A percentile compares a stretch with the other conserved stretches of the same genome.
Evolutionary conservation across 768 basidiomycete species (phyloP).

Genomic region (Kwoniella pini): DNA sequence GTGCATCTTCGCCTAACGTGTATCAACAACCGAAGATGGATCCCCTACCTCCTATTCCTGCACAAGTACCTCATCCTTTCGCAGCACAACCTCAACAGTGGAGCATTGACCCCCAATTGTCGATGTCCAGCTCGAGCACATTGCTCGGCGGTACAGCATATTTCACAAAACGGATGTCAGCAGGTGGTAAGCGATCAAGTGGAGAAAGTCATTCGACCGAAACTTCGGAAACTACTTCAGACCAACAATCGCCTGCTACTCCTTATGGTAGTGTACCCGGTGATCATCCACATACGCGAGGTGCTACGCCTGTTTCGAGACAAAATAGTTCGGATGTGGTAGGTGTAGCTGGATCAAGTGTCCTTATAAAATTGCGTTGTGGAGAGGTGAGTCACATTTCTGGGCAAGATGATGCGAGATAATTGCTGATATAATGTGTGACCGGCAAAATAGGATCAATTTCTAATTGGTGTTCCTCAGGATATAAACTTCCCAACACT

Average conservation of each 20-base stretch:
- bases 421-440: background rate
- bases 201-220: slow-evolving; percentile 55
- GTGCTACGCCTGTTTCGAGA: slow-evolving; percentile 24
- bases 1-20: slow-evolving; percentile 56
- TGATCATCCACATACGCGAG: slow-evolving; percentile 9
- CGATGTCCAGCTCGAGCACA: slow-evolving; percentile 28
- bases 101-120: background rate
- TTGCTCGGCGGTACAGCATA: slow-evolving; percentile 43
- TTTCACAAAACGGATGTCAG: slow-evolving; percentile 37
- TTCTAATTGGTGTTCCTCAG: slow-evolving; percentile 85
- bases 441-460: slow-evolving; percentile 66
- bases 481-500: slow-evolving; percentile 77
- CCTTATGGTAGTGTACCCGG: slow-evolving; percentile 44
- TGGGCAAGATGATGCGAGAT: background rate
- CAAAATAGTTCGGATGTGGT: slow-evolving; percentile 28
- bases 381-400: slow-evolving; percentile 58
- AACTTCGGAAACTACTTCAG: slow-evolving; percentile 62
- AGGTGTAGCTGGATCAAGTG: slow-evolving; percentile 55
- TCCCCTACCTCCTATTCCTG: slow-evolving; percentile 11
- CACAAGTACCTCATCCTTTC: background rate
- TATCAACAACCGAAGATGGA: slow-evolving; percentile 47
- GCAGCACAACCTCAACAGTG: background rate
- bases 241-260: slow-evolving; percentile 57
- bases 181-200: slow-evolving; percentile 45
- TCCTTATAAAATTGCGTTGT: slow-evolving; percentile 93